These are phyloP conservation scores for Rosa persica DNA, from an alignment of 306 rosid species.

Conservation along the genomic window DNA sequence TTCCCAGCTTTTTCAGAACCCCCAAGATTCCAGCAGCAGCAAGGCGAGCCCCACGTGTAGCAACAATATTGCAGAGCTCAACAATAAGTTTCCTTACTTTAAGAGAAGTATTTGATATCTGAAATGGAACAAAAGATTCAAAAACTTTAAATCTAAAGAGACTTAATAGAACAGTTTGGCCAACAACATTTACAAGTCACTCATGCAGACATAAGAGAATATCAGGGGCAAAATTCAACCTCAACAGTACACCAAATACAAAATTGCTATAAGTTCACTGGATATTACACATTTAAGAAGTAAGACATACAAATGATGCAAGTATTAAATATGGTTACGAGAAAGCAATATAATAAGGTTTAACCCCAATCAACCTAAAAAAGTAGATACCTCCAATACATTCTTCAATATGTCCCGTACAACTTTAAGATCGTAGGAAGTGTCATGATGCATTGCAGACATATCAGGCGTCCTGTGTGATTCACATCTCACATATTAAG, in stretches of 20 bases:
- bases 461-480: conserved; percentile 81
- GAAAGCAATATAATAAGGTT: neutral
- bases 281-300: neutral
- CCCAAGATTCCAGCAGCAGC: conserved; percentile 86
- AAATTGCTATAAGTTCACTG: neutral
- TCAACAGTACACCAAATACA: neutral
- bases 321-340: neutral
- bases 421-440: conserved; percentile 72
- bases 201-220: neutral
- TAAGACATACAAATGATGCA: neutral
- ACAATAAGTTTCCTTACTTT: conserved; percentile 57
- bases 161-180: conserved; percentile 5
- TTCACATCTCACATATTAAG: conserved; percentile 13
- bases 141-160: conserved; percentile 1
- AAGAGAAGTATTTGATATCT: conserved; percentile 69
- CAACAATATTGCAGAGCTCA: conserved; percentile 70
- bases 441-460: conserved; percentile 89
- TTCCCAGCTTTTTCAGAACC: conserved; percentile 75
- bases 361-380: neutral
- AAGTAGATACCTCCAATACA: conserved; percentile 59
- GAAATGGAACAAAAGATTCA: conserved; percentile 13
- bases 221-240: neutral
- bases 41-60: conserved; percentile 86
- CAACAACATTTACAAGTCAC: conserved; percentile 15
- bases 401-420: conserved; percentile 72